These are phyloP conservation scores for Lepiota brunneoincarnata DNA, from an alignment of 768 basidiomycete genomes.

Conservation along the genomic window DNA sequence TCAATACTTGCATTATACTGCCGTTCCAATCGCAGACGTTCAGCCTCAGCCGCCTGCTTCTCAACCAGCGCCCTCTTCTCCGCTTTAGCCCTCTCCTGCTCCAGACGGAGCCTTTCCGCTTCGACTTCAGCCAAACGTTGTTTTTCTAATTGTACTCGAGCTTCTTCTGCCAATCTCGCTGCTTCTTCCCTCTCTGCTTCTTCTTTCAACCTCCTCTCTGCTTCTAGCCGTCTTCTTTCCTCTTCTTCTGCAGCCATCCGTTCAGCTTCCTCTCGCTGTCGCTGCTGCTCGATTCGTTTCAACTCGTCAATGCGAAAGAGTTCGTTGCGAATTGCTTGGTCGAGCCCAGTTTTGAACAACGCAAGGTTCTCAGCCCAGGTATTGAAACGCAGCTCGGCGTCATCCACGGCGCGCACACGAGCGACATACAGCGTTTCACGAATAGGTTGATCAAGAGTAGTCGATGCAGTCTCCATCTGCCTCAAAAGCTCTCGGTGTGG, in stretches of 20 bases:
- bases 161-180: constrained; percentile 28
- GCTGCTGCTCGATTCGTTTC: constrained; percentile 30
- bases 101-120: constrained; percentile 26
- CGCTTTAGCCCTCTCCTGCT: constrained; percentile 24
- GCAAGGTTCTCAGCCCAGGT: constrained; percentile 46
- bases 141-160: constrained; percentile 26
- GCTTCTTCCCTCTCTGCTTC: constrained; percentile 24
- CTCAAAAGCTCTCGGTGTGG: constrained; percentile 53
- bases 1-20: constrained; percentile 18
- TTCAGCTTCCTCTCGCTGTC: constrained; percentile 32
- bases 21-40: constrained; percentile 19
- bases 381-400: constrained; percentile 45
- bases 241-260: constrained; percentile 33
- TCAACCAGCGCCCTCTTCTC: constrained; percentile 23
- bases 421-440: constrained; percentile 47
- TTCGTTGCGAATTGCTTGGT: constrained; percentile 41
- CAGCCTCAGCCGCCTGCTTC: constrained; percentile 20
- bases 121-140: constrained; percentile 20
- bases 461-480: constrained; percentile 49
- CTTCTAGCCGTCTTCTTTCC: constrained; percentile 31
- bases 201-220: constrained; percentile 27
- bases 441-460: constrained; percentile 38
- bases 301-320: constrained; percentile 36
- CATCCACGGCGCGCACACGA: constrained; percentile 48
- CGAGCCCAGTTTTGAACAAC: constrained; percentile 36